These are phyloP conservation scores for Ganoderma sinense DNA, from an alignment of 1,284 basidiomycete species.

Conservation along the genomic window DNA sequence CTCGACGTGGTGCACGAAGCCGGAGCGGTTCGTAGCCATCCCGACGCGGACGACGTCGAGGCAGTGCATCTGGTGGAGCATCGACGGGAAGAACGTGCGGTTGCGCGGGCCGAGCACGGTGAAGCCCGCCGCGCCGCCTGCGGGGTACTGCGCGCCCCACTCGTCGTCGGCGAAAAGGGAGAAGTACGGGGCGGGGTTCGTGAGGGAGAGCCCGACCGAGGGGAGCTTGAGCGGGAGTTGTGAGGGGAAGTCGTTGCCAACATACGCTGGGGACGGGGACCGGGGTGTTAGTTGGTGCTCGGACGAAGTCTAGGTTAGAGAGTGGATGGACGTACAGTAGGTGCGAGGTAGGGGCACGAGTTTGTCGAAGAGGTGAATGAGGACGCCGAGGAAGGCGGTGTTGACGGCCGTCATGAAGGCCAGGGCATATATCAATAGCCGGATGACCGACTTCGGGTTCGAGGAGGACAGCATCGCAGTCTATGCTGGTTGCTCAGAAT, in stretches of 20 bases:
- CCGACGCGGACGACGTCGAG: conserved; percentile 34
- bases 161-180: conserved; percentile 39
- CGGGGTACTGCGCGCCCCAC: conserved; percentile 44
- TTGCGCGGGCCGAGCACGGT: conserved; percentile 42
- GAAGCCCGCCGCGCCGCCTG: conserved; percentile 43
- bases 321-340: neutral
- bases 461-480: neutral
- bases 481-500: neutral
- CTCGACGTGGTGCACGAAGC: conserved; percentile 40
- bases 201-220: conserved; percentile 26
- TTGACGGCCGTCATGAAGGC: conserved; percentile 6
- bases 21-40: conserved; percentile 27
- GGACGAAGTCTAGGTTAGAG: neutral
- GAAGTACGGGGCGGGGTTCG: conserved; percentile 23
- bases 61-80: conserved; percentile 37
- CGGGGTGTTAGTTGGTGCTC: neutral
- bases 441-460: conserved; percentile 3
- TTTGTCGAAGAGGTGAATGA: neutral
- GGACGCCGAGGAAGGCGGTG: neutral
- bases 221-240: conserved; percentile 32
- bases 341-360: neutral
- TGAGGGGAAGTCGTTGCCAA: conserved; percentile 34
- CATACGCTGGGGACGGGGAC: conserved; percentile 23
- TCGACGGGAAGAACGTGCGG: conserved; percentile 31
- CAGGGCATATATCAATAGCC: neutral